These are phyloP conservation scores for Poterioochromonas sp. DNA, from an alignment of 352 stramenopile species.

Conservation along the genomic window DNA sequence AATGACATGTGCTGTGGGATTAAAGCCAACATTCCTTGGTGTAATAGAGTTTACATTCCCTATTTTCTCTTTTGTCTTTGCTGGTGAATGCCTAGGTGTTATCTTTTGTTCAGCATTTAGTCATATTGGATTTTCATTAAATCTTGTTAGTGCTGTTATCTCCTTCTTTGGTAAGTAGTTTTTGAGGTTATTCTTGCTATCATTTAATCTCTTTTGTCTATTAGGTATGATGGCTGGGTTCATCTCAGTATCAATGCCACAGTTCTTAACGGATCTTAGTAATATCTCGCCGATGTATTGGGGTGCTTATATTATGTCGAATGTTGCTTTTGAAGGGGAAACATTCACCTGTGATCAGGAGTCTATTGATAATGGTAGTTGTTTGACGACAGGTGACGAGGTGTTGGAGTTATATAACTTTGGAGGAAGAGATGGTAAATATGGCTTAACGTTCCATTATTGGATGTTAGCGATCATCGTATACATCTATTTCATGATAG, in stretches of 20 bases:
- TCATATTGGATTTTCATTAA: slow-evolving; percentile 20
- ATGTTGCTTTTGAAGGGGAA: slow-evolving; percentile 7
- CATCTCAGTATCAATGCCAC: slow-evolving; percentile 26
- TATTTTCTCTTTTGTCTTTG: neutral
- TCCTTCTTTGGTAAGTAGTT: slow-evolving; percentile 2
- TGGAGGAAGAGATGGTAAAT: neutral
- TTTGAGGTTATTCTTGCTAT: neutral
- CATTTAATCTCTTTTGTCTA: neutral
- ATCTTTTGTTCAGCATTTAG: slow-evolving; percentile 4
- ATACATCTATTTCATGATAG: neutral
- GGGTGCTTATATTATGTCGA: slow-evolving; percentile 11
- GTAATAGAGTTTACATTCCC: neutral
- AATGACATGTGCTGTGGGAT: neutral
- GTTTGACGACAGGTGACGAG: slow-evolving; percentile 9
- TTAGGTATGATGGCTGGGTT: slow-evolving; percentile 15
- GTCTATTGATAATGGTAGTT: neutral
- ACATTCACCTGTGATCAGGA: slow-evolving; percentile 20
- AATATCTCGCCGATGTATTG: slow-evolving; percentile 22
- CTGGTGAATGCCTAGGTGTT: slow-evolving; percentile 22
- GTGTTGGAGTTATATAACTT: neutral
- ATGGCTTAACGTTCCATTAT: neutral
- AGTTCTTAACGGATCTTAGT: neutral
- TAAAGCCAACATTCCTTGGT: neutral
- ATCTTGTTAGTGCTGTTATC: neutral
- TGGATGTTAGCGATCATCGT: neutral